These are phyloP conservation scores for Alloteropsis semialata DNA, from an alignment of 176 grass and related monocot species.

Conservation along the genomic window DNA sequence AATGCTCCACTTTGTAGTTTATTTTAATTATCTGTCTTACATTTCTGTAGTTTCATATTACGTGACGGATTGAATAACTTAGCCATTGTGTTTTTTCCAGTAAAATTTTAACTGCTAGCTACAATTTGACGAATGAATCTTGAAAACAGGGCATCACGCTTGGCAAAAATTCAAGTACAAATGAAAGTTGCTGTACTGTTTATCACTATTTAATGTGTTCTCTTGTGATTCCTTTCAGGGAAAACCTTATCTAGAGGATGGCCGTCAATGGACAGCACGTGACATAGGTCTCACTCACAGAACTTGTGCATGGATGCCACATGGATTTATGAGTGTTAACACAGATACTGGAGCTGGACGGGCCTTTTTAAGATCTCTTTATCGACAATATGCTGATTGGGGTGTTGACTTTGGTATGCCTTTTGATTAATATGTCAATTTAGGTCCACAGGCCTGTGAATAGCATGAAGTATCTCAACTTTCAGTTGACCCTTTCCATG, in stretches of 20 bases:
- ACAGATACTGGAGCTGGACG: constrained; percentile 69
- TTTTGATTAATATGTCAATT: neutral
- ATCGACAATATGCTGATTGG: constrained; percentile 79
- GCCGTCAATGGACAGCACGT: constrained; percentile 52
- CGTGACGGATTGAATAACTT: neutral
- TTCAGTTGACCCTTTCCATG: neutral
- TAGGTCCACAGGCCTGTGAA: neutral
- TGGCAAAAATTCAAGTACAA: neutral
- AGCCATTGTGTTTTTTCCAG: neutral
- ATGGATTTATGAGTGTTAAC: constrained; percentile 95
- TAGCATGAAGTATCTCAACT: neutral
- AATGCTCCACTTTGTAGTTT: neutral
- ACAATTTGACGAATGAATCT: neutral
- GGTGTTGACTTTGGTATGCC: constrained; percentile 88
- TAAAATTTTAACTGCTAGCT: neutral
- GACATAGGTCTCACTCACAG: constrained; percentile 73
- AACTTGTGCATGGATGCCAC: constrained; percentile 75
- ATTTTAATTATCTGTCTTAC: neutral
- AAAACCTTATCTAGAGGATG: constrained; percentile 53
- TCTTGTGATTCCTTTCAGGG: constrained; percentile 47
- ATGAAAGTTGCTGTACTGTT: neutral
- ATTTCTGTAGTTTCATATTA: neutral
- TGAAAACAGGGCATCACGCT: neutral
- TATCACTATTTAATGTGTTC: constrained; percentile 2
- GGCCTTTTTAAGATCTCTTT: constrained; percentile 88